Evolutionary conservation across 2,329 filamentous ascomycete species (phyloP).

Genomic region (Simplicillium aogashimaense): DNA sequence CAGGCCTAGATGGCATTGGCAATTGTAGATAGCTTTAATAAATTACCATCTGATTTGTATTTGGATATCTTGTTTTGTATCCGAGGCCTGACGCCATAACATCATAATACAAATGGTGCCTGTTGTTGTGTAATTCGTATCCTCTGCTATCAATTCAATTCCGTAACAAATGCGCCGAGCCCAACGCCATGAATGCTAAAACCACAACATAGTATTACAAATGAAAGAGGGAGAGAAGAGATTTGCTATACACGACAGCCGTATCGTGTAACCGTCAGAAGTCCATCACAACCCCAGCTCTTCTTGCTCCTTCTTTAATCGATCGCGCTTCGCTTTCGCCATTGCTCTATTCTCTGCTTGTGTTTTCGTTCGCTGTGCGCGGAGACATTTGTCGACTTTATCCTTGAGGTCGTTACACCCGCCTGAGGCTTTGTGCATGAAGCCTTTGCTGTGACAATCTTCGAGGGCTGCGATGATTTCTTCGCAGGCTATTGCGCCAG

Average conservation of each 20-base stretch:
- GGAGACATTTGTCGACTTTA: constrained; percentile 75
- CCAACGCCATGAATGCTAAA: no score
- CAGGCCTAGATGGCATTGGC: constrained; percentile 19
- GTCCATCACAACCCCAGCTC: constrained; percentile 24
- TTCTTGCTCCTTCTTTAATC: constrained; percentile 65
- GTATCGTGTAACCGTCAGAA: neutral
- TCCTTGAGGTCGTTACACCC: constrained; percentile 84
- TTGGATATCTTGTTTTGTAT: no score
- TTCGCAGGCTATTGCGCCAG: constrained; percentile 61
- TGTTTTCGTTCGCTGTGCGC: constrained; percentile 67
- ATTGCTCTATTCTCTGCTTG: constrained; percentile 63
- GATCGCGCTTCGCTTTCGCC: constrained; percentile 59
- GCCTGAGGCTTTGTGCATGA: constrained; percentile 82
- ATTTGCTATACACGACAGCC: no score
- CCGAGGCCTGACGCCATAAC: no score
- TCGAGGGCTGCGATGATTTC: constrained; percentile 90
- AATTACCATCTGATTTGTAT: no score
- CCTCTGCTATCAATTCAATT: no score
- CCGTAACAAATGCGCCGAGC: no score
- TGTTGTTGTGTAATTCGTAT: no score
- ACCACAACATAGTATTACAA: no score
- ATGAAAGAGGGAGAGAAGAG: no score
- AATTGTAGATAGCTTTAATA: neutral
- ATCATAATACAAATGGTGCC: no score
- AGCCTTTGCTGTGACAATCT: constrained; percentile 87